These are phyloP conservation scores for Ceriops zippeliana DNA, from an alignment of 345 rosid species.

Conservation along the genomic window DNA sequence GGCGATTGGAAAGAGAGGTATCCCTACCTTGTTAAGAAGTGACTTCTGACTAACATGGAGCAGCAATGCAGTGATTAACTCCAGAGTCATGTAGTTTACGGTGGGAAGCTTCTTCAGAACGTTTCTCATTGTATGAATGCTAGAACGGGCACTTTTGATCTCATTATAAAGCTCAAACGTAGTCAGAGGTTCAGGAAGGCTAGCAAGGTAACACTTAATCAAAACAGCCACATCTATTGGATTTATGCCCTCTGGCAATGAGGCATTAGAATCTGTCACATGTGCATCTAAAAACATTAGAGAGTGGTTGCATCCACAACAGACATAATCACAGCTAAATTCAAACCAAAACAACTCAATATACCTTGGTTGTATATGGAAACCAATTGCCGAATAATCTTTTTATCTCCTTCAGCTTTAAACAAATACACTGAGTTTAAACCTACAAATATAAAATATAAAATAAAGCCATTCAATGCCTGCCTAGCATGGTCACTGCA, in stretches of 20 bases:
- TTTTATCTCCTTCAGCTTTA: slow-evolving; percentile 75
- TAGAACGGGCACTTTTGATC: slow-evolving; percentile 72
- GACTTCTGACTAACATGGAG: slow-evolving; percentile 85
- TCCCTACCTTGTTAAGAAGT: slow-evolving; percentile 67
- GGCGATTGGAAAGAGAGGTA: slow-evolving; percentile 9
- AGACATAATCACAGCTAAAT: slow-evolving; percentile 6
- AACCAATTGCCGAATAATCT: slow-evolving; percentile 70
- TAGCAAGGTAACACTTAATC: slow-evolving; percentile 76
- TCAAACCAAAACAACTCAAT: slow-evolving; percentile 6
- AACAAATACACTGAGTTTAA: slow-evolving; percentile 63
- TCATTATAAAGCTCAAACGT: slow-evolving; percentile 77
- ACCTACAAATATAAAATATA: slow-evolving; percentile 38
- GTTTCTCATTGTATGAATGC: slow-evolving; percentile 58
- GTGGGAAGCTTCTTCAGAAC: slow-evolving; percentile 74
- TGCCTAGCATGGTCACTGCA: not conserved
- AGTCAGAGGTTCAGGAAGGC: slow-evolving; percentile 86
- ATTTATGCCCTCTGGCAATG: slow-evolving; percentile 72
- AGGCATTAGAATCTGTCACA: slow-evolving; percentile 57
- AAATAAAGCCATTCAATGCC: not conserved
- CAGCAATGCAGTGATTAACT: slow-evolving; percentile 71
- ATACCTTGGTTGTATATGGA: slow-evolving; percentile 75
- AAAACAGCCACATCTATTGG: slow-evolving; percentile 74
- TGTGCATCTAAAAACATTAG: slow-evolving; percentile 6
- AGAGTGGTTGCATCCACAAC: slow-evolving; percentile 5
- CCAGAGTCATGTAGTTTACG: slow-evolving; percentile 83